These are phyloP conservation scores for Albizia julibrissin DNA, from an alignment of 306 rosid species.

Conservation along the genomic window DNA sequence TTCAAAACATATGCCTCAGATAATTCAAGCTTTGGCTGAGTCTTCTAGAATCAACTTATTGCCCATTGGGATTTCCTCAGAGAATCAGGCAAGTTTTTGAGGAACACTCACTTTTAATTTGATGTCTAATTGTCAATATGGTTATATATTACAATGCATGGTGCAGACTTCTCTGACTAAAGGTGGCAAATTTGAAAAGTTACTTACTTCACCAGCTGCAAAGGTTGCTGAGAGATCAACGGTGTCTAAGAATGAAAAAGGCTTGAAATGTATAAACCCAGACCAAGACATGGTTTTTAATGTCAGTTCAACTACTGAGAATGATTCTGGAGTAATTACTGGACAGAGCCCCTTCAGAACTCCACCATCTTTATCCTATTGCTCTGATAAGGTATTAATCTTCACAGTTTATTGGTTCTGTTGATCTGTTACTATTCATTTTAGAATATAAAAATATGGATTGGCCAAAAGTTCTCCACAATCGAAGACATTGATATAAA, in stretches of 20 bases:
- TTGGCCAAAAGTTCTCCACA: neutral
- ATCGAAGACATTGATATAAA: neutral
- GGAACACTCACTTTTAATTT: conserved; percentile 13
- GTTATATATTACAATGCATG: conserved; percentile 34
- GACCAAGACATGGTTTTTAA: conserved; percentile 40
- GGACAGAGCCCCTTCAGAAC: conserved; percentile 85
- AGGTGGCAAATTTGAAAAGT: conserved; percentile 52
- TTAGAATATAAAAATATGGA: conserved; percentile 13
- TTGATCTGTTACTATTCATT: conserved; percentile 6
- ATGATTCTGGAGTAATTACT: conserved; percentile 32
- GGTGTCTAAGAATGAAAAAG: conserved; percentile 46
- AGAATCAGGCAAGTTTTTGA: conserved; percentile 52
- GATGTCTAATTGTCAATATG: neutral
- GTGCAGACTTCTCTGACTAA: conserved; percentile 51
- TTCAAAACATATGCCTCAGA: conserved; percentile 70
- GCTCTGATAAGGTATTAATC: conserved; percentile 66
- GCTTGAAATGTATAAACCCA: conserved; percentile 55
- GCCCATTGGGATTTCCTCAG: conserved; percentile 51
- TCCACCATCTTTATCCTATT: conserved; percentile 76
- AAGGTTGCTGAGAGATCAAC: conserved; percentile 50
- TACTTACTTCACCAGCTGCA: conserved; percentile 43
- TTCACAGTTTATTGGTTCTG: conserved; percentile 30
- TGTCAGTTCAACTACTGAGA: conserved; percentile 33
- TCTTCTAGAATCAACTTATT: conserved; percentile 66
- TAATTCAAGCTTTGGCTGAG: conserved; percentile 70